Evolutionary conservation across 345 rosid genomes (phyloP), one percentile per base, ranked within the genome.

Genomic region (Syzygium aromaticum): DNA sequence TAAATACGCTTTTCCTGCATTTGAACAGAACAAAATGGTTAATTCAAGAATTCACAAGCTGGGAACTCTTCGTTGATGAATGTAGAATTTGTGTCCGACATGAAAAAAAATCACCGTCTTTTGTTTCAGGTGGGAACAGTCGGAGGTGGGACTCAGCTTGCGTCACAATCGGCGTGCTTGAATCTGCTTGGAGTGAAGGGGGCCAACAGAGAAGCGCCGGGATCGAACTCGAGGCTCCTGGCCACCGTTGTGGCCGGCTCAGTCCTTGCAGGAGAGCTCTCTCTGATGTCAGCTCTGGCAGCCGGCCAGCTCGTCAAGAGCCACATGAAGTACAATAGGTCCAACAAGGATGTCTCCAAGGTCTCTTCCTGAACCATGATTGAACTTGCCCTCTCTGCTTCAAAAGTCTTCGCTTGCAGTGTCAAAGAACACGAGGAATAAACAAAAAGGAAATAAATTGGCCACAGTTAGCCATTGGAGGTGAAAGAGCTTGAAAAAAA

Each of bases 161-260:
- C 92, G 52, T 93, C 95, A 12, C 95, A 93, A 51, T 87, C 95
- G n/a, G 95, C 95, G 27, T 93, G 95, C 90, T 80, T 93, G 89
- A 90, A 93, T 87, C 52, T 93, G 87, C 93, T 93, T 8, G 95
- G 95, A 49, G 94, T 93, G 87, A 92, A 91, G 89, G 95, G 95
- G 33, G 92, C 95, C 10, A 91, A 89, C 89, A 89, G 86, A 85
- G 91, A 89, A 33, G 54, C 56, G 0, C 92, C 95, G 3, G 95
- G 95, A 49, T 87, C 89, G 6, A 92, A 93, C 88, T 73, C 94
- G 19, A 92, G 94, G 88, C 92, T 77, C 17, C 67, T 93, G 85
- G 94, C 95, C n/a, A 73, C 90, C 53, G 64, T 93, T 12, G 95
- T 93, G 19, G 92, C 94, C 1, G 95, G 92, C 38, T 88, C 94